Evolutionary conservation across 1,284 basidiomycete genomes (phyloP).

Genomic region (Ustilago bromivora): DNA sequence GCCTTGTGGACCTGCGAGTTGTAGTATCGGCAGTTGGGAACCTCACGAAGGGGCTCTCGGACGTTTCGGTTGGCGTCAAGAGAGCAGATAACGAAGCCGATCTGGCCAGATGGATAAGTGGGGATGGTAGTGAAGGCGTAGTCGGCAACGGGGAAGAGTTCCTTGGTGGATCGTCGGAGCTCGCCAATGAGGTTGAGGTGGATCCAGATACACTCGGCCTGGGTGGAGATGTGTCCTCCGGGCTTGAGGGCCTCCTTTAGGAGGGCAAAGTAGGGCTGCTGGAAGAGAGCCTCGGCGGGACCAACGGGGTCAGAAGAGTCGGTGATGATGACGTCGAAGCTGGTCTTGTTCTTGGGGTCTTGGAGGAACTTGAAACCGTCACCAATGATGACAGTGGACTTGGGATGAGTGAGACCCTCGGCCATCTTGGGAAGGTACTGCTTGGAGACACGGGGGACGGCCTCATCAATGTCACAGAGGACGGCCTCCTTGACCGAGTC

Average conservation of each 20-base stretch:
- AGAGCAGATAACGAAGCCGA: constrained; percentile 92
- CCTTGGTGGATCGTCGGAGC: constrained; percentile 79
- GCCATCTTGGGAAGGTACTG: constrained; percentile 95
- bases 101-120: constrained; percentile 96
- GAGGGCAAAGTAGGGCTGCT: constrained; percentile 96
- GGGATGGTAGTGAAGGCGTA: constrained; percentile 98
- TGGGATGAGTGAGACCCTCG: constrained; percentile 81
- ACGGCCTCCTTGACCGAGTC: constrained; percentile 89
- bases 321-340: constrained; percentile 95
- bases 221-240: constrained; percentile 94
- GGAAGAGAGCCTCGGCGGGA: constrained; percentile 92
- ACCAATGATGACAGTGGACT: constrained; percentile 89
- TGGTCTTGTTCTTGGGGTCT: constrained; percentile 79
- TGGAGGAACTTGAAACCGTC: constrained; percentile 98
- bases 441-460: constrained; percentile 95
- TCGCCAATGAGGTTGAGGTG: constrained; percentile 89
- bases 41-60: constrained; percentile 74
- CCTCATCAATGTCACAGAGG: constrained; percentile 98
- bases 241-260: constrained; percentile 88
- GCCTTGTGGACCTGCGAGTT: constrained; percentile 84
- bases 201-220: constrained; percentile 95
- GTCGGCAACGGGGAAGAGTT: constrained; percentile 85
- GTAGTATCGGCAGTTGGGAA: constrained; percentile 81
- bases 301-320: constrained; percentile 99
- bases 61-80: constrained; percentile 73